Conservation (phyloP, 2,329 filamentous ascomycete genomes). For the Mycogone perniciosa region DNA sequence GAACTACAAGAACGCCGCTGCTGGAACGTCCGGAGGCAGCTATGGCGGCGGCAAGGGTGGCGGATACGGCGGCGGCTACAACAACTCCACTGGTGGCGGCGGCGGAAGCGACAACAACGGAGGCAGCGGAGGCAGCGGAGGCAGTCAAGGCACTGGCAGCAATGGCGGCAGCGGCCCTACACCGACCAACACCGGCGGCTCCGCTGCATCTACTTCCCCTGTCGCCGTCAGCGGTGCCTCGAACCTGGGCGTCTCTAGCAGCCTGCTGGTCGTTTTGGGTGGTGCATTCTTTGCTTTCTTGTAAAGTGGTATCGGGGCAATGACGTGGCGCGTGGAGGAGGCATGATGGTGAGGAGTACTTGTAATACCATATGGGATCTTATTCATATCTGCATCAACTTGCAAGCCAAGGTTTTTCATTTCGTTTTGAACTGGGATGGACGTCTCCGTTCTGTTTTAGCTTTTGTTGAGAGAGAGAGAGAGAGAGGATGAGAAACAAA, state of each 20-base stretch:
- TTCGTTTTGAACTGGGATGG: slow-evolving; percentile 5
- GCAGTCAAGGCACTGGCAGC: slow-evolving; percentile 11
- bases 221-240: slow-evolving; percentile 19
- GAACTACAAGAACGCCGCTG: slow-evolving; percentile 39
- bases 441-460: slow-evolving; percentile 1
- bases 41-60: slow-evolving; percentile 9
- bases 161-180: slow-evolving; percentile 5
- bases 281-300: slow-evolving; percentile 38
- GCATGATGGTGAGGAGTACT: background rate
- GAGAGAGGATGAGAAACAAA: slow-evolving; percentile 5
- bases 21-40: slow-evolving; percentile 2
- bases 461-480: slow-evolving; percentile 4
- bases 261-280: slow-evolving; percentile 37
- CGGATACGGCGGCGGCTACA: slow-evolving; percentile 12
- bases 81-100: background rate
- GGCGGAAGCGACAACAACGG: slow-evolving; percentile 18
- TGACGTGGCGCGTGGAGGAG: slow-evolving; percentile 5
- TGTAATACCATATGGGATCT: slow-evolving; percentile 10
- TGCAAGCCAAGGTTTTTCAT: slow-evolving; percentile 9
- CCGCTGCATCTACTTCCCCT: slow-evolving; percentile 17
- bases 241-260: slow-evolving; percentile 33
- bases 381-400: slow-evolving; percentile 13
- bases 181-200: slow-evolving; percentile 15
- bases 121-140: slow-evolving; percentile 14
- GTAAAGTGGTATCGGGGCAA: slow-evolving; percentile 15